Conservation (phyloP, 257 asterid species). For the Echium plantagineum region DNA sequence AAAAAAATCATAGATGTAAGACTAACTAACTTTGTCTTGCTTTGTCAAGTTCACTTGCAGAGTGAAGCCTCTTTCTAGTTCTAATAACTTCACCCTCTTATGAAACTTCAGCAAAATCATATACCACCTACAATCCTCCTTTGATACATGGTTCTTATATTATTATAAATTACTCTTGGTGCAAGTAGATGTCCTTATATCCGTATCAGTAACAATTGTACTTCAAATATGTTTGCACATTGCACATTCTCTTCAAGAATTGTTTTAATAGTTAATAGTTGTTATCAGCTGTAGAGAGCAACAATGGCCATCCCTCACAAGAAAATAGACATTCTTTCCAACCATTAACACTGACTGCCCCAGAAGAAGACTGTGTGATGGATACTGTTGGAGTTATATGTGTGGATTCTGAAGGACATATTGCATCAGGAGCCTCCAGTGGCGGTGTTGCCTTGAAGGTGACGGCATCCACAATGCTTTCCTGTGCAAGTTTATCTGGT, state of each 20-base stretch:
- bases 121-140: not conserved
- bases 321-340: slow-evolving; percentile 21
- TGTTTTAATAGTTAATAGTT: slow-evolving; percentile 8
- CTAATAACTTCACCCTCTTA: not conserved
- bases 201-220: no score
- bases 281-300: slow-evolving; percentile 27
- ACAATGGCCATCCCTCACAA: slow-evolving; percentile 15
- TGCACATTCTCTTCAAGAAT: not conserved
- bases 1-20: not conserved
- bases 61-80: not conserved
- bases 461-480: slow-evolving; percentile 10
- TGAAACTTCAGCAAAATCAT: not conserved
- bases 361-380: slow-evolving; percentile 41
- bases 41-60: not conserved
- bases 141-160: not conserved
- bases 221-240: no score
- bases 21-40: not conserved
- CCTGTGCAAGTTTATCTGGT: not conserved
- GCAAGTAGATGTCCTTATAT: not conserved
- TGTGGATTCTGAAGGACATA: slow-evolving; percentile 69
- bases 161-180: not conserved
- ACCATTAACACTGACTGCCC: slow-evolving; percentile 15
- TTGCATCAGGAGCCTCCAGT: slow-evolving; percentile 93
- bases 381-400: slow-evolving; percentile 97
- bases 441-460: slow-evolving; percentile 99